Evolutionary conservation across 371 early-diverging fungal genomes (phyloP), one percentile per base, ranked within the genome.

Genomic region (Mortierella sp.): DNA sequence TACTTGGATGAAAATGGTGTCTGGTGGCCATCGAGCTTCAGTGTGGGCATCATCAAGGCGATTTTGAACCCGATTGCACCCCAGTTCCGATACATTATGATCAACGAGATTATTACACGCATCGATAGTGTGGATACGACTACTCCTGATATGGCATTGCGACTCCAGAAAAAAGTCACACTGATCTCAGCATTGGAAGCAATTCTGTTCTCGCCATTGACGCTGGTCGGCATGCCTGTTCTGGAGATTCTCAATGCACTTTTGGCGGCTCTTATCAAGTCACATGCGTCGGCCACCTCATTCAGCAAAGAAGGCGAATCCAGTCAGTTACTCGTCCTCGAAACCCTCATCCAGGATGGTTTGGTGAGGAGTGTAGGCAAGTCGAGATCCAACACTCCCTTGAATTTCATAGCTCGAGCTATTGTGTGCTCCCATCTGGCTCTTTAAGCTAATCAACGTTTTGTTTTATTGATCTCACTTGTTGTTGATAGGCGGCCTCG

Each of bases 211-310:
- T 81, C 82, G 12, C 81, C 85, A 18, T 66, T 84, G 41, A 86
- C 86, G 5, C 78, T 91, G 38, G 87, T 89, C 4, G 94, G 95
- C 43, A 81, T 95, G 24, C 92, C 95, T 3, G 90, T 91, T 0
- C 80, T 94, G 61, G 96, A 95, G 72, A 89, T 94, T 2, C 73
- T 95, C 49, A 91, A 92, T 53, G 82, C 91, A 6, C 83, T 95
- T 5, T 84, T 91, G 26, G 74, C 74, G 9, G 82, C 85, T 24
- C 64, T 95, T 46, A 79, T 88, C 18, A 80, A 80, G 61, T 82
- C 84, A 0, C 54, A 84, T 0, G 81, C 73, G 8, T 73, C 60
- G 56, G 67, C 78, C 0, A 27, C 61, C 7, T 31, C 50, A 0
- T 18, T 68, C 27, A 58, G 68, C 58, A 81, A 81, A 49, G 68